These are phyloP conservation scores for Tilletia caries DNA, from an alignment of 1,284 basidiomycete species.

Conservation along the genomic window DNA sequence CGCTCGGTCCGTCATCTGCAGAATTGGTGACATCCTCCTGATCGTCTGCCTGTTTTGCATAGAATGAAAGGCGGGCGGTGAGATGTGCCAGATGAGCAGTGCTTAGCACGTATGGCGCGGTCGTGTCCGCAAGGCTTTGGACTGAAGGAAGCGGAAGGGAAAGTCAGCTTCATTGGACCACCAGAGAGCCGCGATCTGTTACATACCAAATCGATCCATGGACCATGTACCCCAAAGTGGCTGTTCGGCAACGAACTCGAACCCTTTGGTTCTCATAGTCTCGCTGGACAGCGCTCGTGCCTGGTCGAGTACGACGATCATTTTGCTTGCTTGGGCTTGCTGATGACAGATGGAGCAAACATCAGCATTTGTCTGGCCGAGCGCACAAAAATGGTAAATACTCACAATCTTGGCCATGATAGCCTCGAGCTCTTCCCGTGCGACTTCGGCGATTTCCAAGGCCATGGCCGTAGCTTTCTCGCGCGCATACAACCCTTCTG, in stretches of 20 bases:
- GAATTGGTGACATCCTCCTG: not conserved
- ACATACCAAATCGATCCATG: conserved; percentile 38
- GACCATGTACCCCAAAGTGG: conserved; percentile 47
- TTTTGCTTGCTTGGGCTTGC: conserved; percentile 27
- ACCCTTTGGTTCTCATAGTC: conserved; percentile 27
- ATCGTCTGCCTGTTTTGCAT: not conserved
- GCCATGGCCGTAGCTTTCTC: conserved; percentile 28
- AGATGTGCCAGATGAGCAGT: conserved; percentile 15
- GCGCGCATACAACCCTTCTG: conserved; percentile 24
- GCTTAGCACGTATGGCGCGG: conserved; percentile 18
- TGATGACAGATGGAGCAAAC: conserved; percentile 6
- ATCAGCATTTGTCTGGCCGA: not conserved
- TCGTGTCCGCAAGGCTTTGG: not conserved
- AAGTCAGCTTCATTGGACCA: not conserved
- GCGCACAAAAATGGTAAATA: not conserved
- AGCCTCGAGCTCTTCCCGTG: conserved; percentile 21
- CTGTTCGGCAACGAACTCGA: conserved; percentile 31
- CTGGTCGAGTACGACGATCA: conserved; percentile 28
- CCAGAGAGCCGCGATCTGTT: not conserved
- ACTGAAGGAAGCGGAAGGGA: conserved; percentile 9
- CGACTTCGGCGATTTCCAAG: conserved; percentile 22
- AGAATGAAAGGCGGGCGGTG: conserved; percentile 13
- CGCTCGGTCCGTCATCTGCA: no score
- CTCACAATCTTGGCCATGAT: conserved; percentile 33
- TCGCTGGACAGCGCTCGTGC: conserved; percentile 29